Evolutionary conservation across 345 rosid genomes (phyloP).

Genomic region (Gossypium mustelinum): DNA sequence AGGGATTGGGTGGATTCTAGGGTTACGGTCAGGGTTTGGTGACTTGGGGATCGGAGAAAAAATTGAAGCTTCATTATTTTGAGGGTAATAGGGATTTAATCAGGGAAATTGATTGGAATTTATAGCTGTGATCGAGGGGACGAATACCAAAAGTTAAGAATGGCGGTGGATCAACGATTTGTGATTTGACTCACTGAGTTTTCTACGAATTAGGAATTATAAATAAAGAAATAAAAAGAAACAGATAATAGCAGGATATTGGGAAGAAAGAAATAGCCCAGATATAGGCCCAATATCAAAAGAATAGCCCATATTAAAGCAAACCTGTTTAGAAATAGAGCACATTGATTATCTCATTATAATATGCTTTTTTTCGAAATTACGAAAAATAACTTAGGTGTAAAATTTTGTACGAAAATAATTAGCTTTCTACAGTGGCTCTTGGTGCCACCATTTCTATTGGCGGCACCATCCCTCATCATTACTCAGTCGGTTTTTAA

Average conservation of each 20-base stretch:
- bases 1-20: constrained; percentile 37
- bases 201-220: neutral
- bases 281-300: neutral
- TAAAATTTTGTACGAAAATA: too few relatives aligned
- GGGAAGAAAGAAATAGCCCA: neutral
- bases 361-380: too few relatives aligned
- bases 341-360: neutral
- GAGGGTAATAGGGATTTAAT: neutral
- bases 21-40: constrained; percentile 33
- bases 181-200: neutral
- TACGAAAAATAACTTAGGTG: too few relatives aligned
- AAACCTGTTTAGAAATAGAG: neutral
- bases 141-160: neutral
- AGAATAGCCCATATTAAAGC: neutral
- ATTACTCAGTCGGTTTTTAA: too few relatives aligned
- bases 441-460: fast-evolving
- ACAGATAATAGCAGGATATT: too few relatives aligned
- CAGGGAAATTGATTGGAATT: neutral
- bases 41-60: constrained; percentile 44
- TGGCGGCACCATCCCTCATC: too few relatives aligned
- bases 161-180: neutral
- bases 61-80: constrained; percentile 28
- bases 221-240: neutral
- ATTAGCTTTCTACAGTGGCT: fast-evolving
- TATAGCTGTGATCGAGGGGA: neutral